These are phyloP conservation scores for Ophiostoma tasmaniense DNA, from an alignment of 2,329 filamentous ascomycete species.

Conservation along the genomic window DNA sequence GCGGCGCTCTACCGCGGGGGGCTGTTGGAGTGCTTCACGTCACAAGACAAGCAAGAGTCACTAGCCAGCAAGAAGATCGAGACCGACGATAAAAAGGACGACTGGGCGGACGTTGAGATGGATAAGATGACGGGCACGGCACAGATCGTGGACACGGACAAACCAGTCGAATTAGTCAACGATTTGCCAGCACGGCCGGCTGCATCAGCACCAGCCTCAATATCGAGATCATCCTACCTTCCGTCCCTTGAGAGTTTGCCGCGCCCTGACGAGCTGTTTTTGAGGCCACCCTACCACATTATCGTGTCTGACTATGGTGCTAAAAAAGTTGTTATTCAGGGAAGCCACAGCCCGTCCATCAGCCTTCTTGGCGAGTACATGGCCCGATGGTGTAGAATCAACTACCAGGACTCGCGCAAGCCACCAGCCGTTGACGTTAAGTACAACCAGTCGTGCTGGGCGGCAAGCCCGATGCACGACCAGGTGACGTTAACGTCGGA, in stretches of 20 bases:
- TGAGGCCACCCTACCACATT: constrained; percentile 41
- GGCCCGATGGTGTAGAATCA: constrained; percentile 38
- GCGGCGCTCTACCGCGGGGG: not conserved
- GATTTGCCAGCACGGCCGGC: not conserved
- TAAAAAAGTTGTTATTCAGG: constrained; percentile 34
- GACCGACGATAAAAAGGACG: constrained; percentile 26
- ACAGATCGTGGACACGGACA: constrained; percentile 26
- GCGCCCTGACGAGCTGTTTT: constrained; percentile 40
- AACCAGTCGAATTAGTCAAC: not conserved
- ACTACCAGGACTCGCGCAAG: constrained; percentile 31
- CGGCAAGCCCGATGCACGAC: constrained; percentile 37
- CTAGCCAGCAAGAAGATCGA: not conserved
- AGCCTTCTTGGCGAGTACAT: constrained; percentile 39
- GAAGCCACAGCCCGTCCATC: constrained; percentile 40
- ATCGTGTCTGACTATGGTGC: constrained; percentile 29
- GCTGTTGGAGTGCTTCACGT: not conserved
- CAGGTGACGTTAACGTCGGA: constrained; percentile 33
- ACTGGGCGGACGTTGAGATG: constrained; percentile 38
- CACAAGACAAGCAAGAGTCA: not conserved
- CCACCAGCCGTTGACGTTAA: constrained; percentile 35
- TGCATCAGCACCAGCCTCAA: not conserved
- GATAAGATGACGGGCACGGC: constrained; percentile 28
- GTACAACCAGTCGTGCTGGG: constrained; percentile 38
- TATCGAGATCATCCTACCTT: constrained; percentile 27
- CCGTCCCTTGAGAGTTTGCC: constrained; percentile 35